Conservation (phyloP, 352 stramenopile genomes). For the Phytophthora cajani region DNA sequence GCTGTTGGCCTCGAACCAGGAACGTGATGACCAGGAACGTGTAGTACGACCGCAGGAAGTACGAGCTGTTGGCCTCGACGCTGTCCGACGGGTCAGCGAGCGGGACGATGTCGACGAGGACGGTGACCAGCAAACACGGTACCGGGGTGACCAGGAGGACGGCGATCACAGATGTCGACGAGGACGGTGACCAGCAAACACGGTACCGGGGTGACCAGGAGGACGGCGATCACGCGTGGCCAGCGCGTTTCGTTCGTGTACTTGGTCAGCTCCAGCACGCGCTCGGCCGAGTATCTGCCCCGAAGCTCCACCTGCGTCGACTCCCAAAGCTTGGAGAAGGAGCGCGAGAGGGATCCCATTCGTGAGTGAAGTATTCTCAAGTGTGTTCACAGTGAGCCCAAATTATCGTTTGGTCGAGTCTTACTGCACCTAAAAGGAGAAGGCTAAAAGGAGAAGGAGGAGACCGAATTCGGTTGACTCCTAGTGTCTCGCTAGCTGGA, state of each 20-base stretch:
- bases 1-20: conserved; percentile 15
- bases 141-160: conserved; percentile 25
- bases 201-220: conserved; percentile 26
- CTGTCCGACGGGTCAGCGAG: conserved; percentile 19
- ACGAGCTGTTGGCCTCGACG: conserved; percentile 16
- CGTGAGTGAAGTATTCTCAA: neutral
- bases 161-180: conserved; percentile 27
- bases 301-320: conserved; percentile 31
- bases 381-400: neutral
- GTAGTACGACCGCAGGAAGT: conserved; percentile 24
- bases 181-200: conserved; percentile 27
- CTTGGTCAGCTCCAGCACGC: conserved; percentile 10
- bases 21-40: conserved; percentile 25
- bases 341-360: neutral
- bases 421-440: neutral
- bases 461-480: neutral
- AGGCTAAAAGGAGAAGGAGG: neutral
- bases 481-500: neutral
- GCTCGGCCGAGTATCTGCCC: conserved; percentile 22
- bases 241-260: conserved; percentile 19
- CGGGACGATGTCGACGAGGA: conserved; percentile 24
- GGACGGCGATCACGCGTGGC: conserved; percentile 1
- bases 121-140: conserved; percentile 25
- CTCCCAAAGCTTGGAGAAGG: conserved; percentile 15
- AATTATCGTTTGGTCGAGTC: neutral